Evolutionary conservation across 2,329 filamentous ascomycete species (phyloP).

Genomic region (Lasiodiplodia hormozganensis): DNA sequence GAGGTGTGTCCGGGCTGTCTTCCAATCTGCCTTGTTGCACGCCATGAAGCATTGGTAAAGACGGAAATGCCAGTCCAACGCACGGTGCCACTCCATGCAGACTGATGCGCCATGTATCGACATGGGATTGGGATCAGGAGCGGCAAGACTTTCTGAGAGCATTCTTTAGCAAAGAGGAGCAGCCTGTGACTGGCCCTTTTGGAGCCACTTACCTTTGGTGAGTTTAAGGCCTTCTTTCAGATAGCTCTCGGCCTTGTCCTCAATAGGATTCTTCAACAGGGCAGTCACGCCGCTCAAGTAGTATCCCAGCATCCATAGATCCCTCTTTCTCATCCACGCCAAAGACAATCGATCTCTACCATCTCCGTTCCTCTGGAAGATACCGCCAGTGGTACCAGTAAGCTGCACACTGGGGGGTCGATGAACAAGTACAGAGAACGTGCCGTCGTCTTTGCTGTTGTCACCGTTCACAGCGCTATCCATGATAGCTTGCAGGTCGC

Average conservation of each 20-base stretch:
- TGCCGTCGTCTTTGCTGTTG: slow-evolving; percentile 42
- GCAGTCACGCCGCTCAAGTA: slow-evolving; percentile 63
- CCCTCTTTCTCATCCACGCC: slow-evolving; percentile 65
- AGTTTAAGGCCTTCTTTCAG: slow-evolving; percentile 62
- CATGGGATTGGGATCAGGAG: slow-evolving; percentile 32
- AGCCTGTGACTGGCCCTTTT: no score
- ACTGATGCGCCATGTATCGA: slow-evolving; percentile 37
- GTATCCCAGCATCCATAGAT: slow-evolving; percentile 66
- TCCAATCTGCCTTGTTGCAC: slow-evolving; percentile 75
- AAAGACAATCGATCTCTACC: slow-evolving; percentile 58
- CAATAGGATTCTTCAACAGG: slow-evolving; percentile 62
- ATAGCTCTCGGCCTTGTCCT: slow-evolving; percentile 63
- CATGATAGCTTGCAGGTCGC: slow-evolving; percentile 66
- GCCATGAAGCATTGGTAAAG: slow-evolving; percentile 74
- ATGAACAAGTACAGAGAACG: slow-evolving; percentile 51
- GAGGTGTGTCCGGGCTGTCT: slow-evolving; percentile 65
- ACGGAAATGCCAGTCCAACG: slow-evolving; percentile 72
- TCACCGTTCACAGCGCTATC: slow-evolving; percentile 56
- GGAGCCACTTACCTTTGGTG: slow-evolving; percentile 2
- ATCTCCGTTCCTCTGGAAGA: slow-evolving; percentile 48
- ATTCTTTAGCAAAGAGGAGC: not conserved
- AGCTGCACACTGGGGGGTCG: slow-evolving; percentile 41
- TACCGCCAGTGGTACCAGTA: slow-evolving; percentile 51
- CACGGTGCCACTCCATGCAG: slow-evolving; percentile 68
- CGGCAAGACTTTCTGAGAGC: slow-evolving; percentile 30